Percentiles rank a stretch among this genome's conserved stretches.
phyloP scores from a whole-genome alignment of 75 land plant species.

The Chamaecyparis obtusa region DNA sequence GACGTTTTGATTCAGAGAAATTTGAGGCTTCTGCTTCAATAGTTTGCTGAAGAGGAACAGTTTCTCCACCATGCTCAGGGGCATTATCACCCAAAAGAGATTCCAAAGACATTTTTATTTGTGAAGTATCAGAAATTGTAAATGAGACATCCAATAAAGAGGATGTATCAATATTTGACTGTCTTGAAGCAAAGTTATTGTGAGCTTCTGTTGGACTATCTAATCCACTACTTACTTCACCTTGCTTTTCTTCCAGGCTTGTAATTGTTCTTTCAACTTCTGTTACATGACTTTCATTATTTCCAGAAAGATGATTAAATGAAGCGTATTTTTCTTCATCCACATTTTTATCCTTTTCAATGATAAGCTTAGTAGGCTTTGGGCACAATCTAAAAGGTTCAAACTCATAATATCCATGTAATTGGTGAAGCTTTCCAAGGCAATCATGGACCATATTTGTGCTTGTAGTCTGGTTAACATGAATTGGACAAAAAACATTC shows the following conservation, averaged over 20 bases:
- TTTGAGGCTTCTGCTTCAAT: background rate
- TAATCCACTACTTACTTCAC: background rate
- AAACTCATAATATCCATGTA: background rate
- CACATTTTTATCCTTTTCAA: background rate
- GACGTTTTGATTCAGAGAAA: constrained; percentile 7
- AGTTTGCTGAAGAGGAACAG: background rate
- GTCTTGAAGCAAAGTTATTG: background rate
- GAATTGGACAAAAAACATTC: background rate
- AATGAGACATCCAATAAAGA: constrained; percentile 10
- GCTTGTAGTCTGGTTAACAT: background rate
- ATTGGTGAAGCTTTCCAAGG: background rate
- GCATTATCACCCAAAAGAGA: background rate
- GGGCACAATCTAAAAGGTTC: background rate
- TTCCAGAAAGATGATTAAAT: constrained; percentile 1
- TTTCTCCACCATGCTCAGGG: background rate
- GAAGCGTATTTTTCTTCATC: background rate
- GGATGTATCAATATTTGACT: background rate
- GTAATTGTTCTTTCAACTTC: background rate
- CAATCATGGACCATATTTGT: background rate
- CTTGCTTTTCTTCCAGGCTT: background rate
- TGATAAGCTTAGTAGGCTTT: background rate
- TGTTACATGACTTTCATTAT: background rate
- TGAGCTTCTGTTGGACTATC: background rate
- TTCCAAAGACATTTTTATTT: background rate
- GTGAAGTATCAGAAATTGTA: background rate